Percentiles rank a stretch among this genome's conserved stretches.
Conservation (phyloP, 2,329 filamentous ascomycete species). For the Mycosphaerelloides madeirae region DNA sequence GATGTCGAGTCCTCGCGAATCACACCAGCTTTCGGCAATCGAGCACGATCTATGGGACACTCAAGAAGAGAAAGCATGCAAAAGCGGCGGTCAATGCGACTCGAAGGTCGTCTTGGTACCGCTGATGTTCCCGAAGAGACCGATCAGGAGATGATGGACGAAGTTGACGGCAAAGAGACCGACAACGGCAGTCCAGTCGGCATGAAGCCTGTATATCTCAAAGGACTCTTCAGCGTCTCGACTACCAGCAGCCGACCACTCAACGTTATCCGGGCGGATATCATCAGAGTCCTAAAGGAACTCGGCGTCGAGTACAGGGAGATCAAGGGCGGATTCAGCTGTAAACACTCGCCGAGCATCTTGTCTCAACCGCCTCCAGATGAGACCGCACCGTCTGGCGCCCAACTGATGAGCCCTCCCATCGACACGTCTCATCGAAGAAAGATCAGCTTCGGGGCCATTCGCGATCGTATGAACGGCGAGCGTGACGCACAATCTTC, state of each 20-base stretch:
- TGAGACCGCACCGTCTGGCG: conserved; percentile 48
- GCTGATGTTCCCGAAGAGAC: conserved; percentile 87
- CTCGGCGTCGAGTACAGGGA: conserved; percentile 87
- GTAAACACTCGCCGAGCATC: conserved; percentile 83
- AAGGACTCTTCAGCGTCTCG: conserved; percentile 93
- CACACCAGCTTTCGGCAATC: conserved; percentile 57
- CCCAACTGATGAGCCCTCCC: conserved; percentile 48
- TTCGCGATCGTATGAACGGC: conserved; percentile 59
- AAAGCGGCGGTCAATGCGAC: conserved; percentile 63
- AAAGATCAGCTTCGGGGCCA: conserved; percentile 78
- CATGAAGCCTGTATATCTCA: conserved; percentile 90
- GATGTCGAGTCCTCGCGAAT: conserved; percentile 41
- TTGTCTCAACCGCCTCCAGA: conserved; percentile 60
- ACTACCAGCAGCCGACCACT: conserved; percentile 93
- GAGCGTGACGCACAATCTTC: conserved; percentile 55
- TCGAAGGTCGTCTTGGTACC: conserved; percentile 46
- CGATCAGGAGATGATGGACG: conserved; percentile 66
- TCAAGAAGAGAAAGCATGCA: conserved; percentile 89
- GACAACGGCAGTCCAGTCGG: conserved; percentile 62
- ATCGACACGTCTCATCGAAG: conserved; percentile 57
- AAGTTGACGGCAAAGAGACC: conserved; percentile 45
- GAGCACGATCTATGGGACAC: conserved; percentile 85
- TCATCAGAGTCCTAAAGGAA: conserved; percentile 82
- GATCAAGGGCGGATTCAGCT: conserved; percentile 90
- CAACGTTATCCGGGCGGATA: conserved; percentile 76